These are phyloP conservation scores for Darksidea phi DNA, from an alignment of 495 filamentous ascomycete genomes.

Conservation along the genomic window DNA sequence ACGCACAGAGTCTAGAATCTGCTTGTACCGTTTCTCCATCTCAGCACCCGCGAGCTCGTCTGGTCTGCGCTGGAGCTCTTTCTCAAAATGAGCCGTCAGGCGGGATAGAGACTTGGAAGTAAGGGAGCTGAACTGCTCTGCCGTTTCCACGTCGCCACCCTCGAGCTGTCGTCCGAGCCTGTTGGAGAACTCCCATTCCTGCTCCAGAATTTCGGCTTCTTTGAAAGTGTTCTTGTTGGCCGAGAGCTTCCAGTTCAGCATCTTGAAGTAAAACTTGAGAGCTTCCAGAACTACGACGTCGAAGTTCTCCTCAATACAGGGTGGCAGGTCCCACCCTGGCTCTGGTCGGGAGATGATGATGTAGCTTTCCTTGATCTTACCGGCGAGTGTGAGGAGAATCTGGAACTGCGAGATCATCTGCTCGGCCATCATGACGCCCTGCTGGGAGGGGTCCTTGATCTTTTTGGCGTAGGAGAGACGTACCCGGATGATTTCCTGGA, in stretches of 20 bases:
- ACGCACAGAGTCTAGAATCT: slow-evolving; percentile 88
- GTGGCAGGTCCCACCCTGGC: slow-evolving; percentile 90
- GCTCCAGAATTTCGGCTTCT: slow-evolving; percentile 93
- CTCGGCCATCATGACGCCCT: slow-evolving; percentile 86
- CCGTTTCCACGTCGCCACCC: slow-evolving; percentile 92
- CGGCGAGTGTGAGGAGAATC: slow-evolving; percentile 84
- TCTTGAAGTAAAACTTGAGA: slow-evolving; percentile 94
- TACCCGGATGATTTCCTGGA: slow-evolving; percentile 94
- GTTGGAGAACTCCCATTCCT: slow-evolving; percentile 96
- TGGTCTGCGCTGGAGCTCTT: slow-evolving; percentile 76
- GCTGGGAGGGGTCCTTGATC: slow-evolving; percentile 85
- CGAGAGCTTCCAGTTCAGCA: slow-evolving; percentile 94
- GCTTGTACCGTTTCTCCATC: slow-evolving; percentile 96
- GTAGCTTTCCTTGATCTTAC: slow-evolving; percentile 88
- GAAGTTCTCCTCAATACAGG: slow-evolving; percentile 95
- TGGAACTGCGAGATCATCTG: slow-evolving; percentile 98
- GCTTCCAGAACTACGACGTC: slow-evolving; percentile 94
- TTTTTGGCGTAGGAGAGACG: slow-evolving; percentile 88
- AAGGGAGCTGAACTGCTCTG: slow-evolving; percentile 92
- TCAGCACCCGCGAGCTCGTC: slow-evolving; percentile 75
- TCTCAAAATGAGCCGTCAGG: slow-evolving; percentile 85
- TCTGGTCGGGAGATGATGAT: slow-evolving; percentile 79
- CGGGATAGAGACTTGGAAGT: slow-evolving; percentile 87
- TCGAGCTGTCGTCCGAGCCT: slow-evolving; percentile 83
- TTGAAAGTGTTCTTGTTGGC: slow-evolving; percentile 99